These are phyloP conservation scores for Coemansia asiatica DNA, from an alignment of 192 early-diverging fungal species.

Conservation along the genomic window DNA sequence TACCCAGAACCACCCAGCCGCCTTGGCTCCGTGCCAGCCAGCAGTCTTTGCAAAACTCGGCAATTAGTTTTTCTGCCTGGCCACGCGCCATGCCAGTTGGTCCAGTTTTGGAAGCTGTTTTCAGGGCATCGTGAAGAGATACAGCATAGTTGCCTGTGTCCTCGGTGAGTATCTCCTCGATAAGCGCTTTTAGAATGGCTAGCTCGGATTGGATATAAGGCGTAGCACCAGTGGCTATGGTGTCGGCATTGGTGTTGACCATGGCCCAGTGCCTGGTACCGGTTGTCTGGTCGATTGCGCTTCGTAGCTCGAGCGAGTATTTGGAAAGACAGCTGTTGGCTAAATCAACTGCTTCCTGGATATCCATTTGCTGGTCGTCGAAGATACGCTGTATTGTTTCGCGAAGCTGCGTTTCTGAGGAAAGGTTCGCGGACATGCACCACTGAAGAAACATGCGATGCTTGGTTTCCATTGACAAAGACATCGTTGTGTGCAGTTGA, in stretches of 20 bases:
- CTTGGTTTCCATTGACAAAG: neutral
- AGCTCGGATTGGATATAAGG: constrained; percentile 26
- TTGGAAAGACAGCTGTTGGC: constrained; percentile 11
- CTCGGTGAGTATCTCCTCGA: constrained; percentile 29
- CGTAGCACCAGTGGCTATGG: constrained; percentile 18
- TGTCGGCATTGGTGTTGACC: constrained; percentile 38
- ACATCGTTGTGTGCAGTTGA: neutral
- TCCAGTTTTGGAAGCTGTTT: constrained; percentile 1
- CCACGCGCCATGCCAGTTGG: constrained; percentile 6
- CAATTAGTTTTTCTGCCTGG: constrained; percentile 21
- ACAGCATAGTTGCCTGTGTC: constrained; percentile 30
- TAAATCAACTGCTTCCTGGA: constrained; percentile 13
- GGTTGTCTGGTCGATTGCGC: constrained; percentile 29
- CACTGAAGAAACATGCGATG: constrained; percentile 40
- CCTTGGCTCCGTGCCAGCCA: constrained; percentile 16
- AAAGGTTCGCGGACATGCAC: constrained; percentile 45
- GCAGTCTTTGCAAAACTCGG: constrained; percentile 17
- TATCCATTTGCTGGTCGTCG: neutral
- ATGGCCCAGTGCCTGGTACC: constrained; percentile 32
- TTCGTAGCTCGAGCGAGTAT: constrained; percentile 43
- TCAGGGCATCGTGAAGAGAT: constrained; percentile 26
- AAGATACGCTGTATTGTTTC: constrained; percentile 23
- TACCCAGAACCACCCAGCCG: constrained; percentile 24
- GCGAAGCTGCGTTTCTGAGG: constrained; percentile 19
- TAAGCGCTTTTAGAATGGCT: constrained; percentile 23